Evolutionary conservation across 2,329 filamentous ascomycete genomes (phyloP), one percentile per base, ranked within the genome.

Genomic region (Claviceps monticola): DNA sequence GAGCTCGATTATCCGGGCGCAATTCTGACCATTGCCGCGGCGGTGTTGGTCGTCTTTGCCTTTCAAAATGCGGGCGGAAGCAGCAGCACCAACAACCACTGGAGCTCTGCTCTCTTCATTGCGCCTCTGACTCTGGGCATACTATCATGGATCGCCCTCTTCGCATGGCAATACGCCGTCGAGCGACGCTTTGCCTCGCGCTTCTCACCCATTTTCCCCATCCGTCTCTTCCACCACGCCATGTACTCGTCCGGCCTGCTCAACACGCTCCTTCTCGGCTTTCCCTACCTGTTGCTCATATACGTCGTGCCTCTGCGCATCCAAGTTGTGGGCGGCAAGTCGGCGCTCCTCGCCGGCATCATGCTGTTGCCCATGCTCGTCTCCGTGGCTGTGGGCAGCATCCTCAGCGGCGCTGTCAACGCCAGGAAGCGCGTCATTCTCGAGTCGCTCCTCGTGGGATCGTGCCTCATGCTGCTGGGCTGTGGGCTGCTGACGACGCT

Each of bases 41-140:
- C 77, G 0, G 72, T 78, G 0, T 68, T 81, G 2, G 67, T 80
- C 4, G 74, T 80, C 0, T 80, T 79, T 56, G 67, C 78, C 1
- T 79, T 82, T 52, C 77, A 82, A 57, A 73, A 73, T 55, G 70
- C 70, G 3, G 72, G 21, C 46, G 19, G 11, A 37, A 13, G 19
- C 1, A 6, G 2, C 23, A 21, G 14, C 0, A 55, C 64, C 2
- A 53, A 55, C 1, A 55, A 65, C n/a, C 58, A 64, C 41, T 81
- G 76, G 76, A 60, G 68, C 7, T 64, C 67, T 21, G 63, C 61
- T 4, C 47, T 62, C 4, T 68, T 68, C 44, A 54, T 67, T 29
- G 65, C 58, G 0, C 64, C 66, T 3, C 23, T 68, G 11, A 37
- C 59, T 1, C 55, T 56, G 9, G 66, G 66, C 6, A 7, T 66